phyloP scores from a whole-genome alignment of 176 grass and related monocot genomes.

The Hyparrhenia diplandra region DNA sequence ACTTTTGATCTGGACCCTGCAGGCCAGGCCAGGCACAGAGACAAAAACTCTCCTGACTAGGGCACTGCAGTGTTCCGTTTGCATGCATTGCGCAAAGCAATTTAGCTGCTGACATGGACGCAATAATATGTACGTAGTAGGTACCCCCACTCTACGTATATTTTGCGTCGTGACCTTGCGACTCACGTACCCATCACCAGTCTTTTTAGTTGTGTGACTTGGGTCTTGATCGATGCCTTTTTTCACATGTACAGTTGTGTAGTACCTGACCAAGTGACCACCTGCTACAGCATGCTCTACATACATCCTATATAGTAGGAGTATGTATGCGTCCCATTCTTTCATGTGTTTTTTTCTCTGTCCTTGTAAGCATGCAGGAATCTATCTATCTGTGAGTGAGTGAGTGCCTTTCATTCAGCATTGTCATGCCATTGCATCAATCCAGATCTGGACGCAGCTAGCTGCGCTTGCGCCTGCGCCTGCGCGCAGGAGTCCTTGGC shows the following conservation, averaged over 20 bases:
- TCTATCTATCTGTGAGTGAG: not conserved
- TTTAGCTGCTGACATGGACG: not conserved
- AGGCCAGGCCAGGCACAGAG: not conserved
- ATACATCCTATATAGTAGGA: no score
- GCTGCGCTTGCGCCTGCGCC: no score
- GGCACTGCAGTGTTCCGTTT: not conserved
- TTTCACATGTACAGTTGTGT: not conserved
- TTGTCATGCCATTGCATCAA: slow-evolving; percentile 22
- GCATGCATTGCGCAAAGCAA: not conserved
- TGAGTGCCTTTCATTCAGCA: slow-evolving; percentile 27
- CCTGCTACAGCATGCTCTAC: no score
- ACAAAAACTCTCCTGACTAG: not conserved
- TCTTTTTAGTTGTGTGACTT: not conserved
- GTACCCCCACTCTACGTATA: not conserved
- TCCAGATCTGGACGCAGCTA: slow-evolving; percentile 45
- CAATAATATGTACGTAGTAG: not conserved
- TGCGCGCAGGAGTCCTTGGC: not conserved
- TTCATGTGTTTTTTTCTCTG: not conserved
- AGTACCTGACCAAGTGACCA: not conserved
- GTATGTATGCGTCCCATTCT: not conserved
- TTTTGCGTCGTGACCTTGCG: not conserved
- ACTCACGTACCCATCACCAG: not conserved
- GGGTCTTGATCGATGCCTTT: not conserved
- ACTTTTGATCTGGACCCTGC: not conserved
- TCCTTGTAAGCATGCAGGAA: not conserved